Evolutionary conservation across 2,329 filamentous ascomycete genomes (phyloP), one percentile per base, ranked within the genome.

Genomic region (Fusarium begoniae): DNA sequence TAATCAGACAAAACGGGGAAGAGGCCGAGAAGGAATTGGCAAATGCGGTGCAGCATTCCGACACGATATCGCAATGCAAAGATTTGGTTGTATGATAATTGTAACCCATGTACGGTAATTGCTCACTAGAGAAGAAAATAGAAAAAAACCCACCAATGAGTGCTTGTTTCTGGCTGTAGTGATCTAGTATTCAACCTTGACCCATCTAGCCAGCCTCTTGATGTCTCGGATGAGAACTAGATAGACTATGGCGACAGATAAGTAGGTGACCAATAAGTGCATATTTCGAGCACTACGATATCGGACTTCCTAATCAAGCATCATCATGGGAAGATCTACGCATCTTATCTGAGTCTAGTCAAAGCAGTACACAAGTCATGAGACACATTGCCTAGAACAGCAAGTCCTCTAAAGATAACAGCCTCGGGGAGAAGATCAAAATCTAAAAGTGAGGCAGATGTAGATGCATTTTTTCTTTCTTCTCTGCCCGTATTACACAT

Each of bases 341-440:
- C 32, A 64, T n/a, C 26, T 44, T 40, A 5, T 24, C 24, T 18
- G 41, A 60, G 38, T 45, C 22, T 40, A 63, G 51, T 47, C 45
- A 41, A 65, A 28, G 47, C 45, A 47, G 45, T n/a, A 54, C 17
- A 28, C 41, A 54, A 48, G 66, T 70, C 67, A 70, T 70, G 59
- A 70, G 67, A 70, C 47, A 32, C 45, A n/a, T 44, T 70, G n/a
- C 66, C 59, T n/a, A 53, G 51, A 65, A 56, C 37, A 70, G 58
- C 30, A 47, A 57, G 24, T 30, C 26, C 28, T 41, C 18, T 15
- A 43, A 18, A 38, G 48, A 43, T 28, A 47, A 40, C 20, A 58
- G 37, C 14, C 24, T 65, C 15, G 35, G 37, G 20, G 32, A 59
- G 18, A 47, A 24, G 41, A 38, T 26, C 32, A 47, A 35, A n/a